phyloP scores from a whole-genome alignment of 2,329 filamentous ascomycete genomes.

The Rhynchosporium agropyri region DNA sequence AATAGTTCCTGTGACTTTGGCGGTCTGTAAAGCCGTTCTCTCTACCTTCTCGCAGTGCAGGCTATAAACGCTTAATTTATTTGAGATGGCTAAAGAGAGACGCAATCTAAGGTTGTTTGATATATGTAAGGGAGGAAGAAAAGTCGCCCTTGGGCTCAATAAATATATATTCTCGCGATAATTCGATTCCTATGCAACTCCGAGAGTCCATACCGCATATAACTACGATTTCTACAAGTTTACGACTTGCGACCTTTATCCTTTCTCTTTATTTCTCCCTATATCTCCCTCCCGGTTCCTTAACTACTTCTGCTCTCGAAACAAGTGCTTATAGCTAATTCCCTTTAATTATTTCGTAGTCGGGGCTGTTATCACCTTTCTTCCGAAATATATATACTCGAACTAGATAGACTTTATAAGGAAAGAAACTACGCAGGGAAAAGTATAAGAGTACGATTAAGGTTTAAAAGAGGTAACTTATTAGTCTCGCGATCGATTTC shows the following conservation, averaged over 20 bases:
- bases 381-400: not conserved
- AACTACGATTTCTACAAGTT: not conserved
- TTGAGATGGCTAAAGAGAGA: not conserved
- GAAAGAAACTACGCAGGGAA: not conserved
- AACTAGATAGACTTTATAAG: not conserved
- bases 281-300: not conserved
- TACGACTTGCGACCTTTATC: not conserved
- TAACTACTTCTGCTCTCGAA: not conserved
- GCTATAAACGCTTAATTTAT: not conserved
- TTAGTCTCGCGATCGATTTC: not conserved
- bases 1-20: too few relatives aligned
- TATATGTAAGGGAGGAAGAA: not conserved
- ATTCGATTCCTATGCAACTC: not conserved
- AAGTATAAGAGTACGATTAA: not conserved
- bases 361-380: not conserved
- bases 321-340: not conserved
- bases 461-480: not conserved
- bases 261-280: not conserved
- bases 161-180: not conserved
- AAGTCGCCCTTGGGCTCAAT: not conserved
- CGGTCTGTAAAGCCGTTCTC: not conserved
- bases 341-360: not conserved
- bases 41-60: not conserved
- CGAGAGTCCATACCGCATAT: not conserved
- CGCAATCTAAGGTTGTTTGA: not conserved